Evolutionary conservation across 1,284 basidiomycete genomes (phyloP).

Genomic region (Puccinia sorghi): DNA sequence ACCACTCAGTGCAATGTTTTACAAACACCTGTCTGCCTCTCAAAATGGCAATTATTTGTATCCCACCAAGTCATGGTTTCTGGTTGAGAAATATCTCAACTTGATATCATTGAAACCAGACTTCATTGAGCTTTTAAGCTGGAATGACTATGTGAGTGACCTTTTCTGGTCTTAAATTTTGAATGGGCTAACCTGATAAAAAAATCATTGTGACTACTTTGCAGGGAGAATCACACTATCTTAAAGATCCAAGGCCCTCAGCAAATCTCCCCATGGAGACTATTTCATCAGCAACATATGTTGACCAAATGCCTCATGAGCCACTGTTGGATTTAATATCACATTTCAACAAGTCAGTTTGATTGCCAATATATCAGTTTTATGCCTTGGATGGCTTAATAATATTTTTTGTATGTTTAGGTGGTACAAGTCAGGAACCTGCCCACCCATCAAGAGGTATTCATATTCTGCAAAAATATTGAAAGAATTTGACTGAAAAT

Average conservation of each 20-base stretch:
- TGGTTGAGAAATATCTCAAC: conserved; percentile 19
- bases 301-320: conserved; percentile 29
- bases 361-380: not conserved
- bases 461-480: not conserved
- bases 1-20: conserved; percentile 38
- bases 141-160: conserved; percentile 44
- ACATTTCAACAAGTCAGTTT: conserved; percentile 34
- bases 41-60: conserved; percentile 25
- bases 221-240: conserved; percentile 47
- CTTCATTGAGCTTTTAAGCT: conserved; percentile 43
- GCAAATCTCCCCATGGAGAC: conserved; percentile 30
- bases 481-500: not conserved
- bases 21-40: conserved; percentile 20
- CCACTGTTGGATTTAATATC: conserved; percentile 39
- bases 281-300: conserved; percentile 33
- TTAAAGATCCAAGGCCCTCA: conserved; percentile 29
- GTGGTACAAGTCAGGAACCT: conserved; percentile 36
- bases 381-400: not conserved
- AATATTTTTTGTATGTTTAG: conserved; percentile 11
- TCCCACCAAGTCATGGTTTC: conserved; percentile 6
- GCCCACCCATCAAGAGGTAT: conserved; percentile 29
- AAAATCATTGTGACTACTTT: no score
- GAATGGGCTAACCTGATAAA: not conserved
- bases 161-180: not conserved
- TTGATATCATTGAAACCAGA: conserved; percentile 24